Evolutionary conservation across 2,329 filamentous ascomycete genomes (phyloP), one percentile per base, ranked within the genome.

Genomic region (Coleophoma crateriformis): DNA sequence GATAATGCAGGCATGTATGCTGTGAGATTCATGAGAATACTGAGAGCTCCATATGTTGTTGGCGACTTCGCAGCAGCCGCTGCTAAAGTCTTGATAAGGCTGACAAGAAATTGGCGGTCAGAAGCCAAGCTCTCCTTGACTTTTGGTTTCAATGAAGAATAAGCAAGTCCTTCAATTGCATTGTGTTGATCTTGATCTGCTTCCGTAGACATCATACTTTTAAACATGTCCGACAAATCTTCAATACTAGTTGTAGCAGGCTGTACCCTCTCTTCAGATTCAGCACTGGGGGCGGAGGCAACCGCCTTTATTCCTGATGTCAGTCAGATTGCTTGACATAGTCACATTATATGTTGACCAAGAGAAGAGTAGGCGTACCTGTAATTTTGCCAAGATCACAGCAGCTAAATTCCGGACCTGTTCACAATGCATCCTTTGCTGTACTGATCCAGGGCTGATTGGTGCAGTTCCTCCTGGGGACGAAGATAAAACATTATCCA

Each of bases 101-200:
- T 79, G 56, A 81, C 79, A 32, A 97, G 69, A 44, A 97, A 83
- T 7, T 72, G 67, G 4, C 73, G 65, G 62, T 96, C 87, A 45
- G 77, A 76, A 12, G 83, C 81, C 10, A 97, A 75, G 45, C 84
- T 79, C 65, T 97, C 89, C 66, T 95, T 96, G 50, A 96, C 82
- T 51, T 81, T 83, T 6, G 92, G 82, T 60, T 90, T 89, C 35
- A 97, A 77, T 10, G 92, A 95, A 4, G 90, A 85, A 66, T 96
- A 97, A 13, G 92, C 94, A 52, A 99, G 74, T 6, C 92, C 94
- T 69, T 99, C 94, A 48, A 97, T 82, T 1, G 88, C 85, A 62
- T 87, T 83, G 59, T 87, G 80, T 53, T 79, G 77, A 54, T 74
- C 41, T 11, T 44, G 20, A 27, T 44, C 76, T 48, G 74, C 71